Base-by-base conservation (phyloP, 306 rosid genomes). In the Cicer yamashitae region DNA sequence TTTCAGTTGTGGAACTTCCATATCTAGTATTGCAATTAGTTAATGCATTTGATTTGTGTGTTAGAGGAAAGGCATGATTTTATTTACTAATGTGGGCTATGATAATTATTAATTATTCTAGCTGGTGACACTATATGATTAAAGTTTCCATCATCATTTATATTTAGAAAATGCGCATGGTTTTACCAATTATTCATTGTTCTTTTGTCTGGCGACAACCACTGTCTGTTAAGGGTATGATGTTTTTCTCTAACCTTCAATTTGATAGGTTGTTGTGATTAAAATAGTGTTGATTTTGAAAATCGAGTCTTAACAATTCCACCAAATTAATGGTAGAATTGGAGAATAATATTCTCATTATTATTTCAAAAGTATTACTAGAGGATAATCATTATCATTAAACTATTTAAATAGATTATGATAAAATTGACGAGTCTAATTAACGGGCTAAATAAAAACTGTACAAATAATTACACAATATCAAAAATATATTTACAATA, bases 161-260 rank as follows among this genome's bases (percentile, higher is more conserved):
- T 48, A 45, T 45, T 58, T 51, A 70, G 68, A 80, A 82, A 75
- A 68, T 87, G 77, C 84, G 86, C 90, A 76, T 91, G 90, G 81
- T 70, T 38, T 81, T 7, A 37, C 38, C 61, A 84, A 86, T 87
- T 70, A 84, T 84, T 79, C 81, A 51, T 79, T 79, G 65, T 86
- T 77, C 57, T 71, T 64, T 82, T 38, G 79, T 67, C 62, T 81
- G 84, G 82, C 10, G 69, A 77, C 82, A 69, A 73, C 82, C 71
- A 45, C 61, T 84, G 78, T 75, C 82, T 80, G 75, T 71, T 85
- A 58, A 12, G 41, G 74, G 6, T 18, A 82, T 72, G 68, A 86
- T 84, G 79, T 68, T 77, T 82, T 45, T 51, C 39, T 53, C 70
- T 75, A 64, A 67, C 61, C 67, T 70, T 70, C 56, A 83, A 52